A percentile compares a stretch with the other conserved stretches of the same genome.
phyloP scores from a whole-genome alignment of 768 basidiomycete species.

The Trichaptum fuscoviolaceum region DNA sequence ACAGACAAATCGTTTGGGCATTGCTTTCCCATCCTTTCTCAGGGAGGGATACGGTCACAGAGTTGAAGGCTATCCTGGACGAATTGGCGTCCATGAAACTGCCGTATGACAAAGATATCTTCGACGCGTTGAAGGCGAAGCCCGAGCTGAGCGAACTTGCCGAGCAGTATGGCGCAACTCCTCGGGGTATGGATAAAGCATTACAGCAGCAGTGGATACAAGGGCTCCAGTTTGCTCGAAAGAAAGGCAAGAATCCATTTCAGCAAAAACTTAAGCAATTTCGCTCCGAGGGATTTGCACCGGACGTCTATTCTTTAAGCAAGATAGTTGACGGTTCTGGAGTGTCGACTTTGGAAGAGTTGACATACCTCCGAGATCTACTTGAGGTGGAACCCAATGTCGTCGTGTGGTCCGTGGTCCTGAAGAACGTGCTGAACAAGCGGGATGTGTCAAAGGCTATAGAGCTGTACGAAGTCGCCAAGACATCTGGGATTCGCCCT shows the following conservation, averaged over 20 bases:
- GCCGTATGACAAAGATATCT: not conserved
- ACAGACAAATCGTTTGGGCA: not conserved
- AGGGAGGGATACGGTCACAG: not conserved
- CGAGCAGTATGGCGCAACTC: not conserved
- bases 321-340: conserved; percentile 38
- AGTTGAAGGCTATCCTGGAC: not conserved
- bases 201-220: not conserved
- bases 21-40: not conserved
- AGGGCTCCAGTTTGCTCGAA: not conserved
- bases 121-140: not conserved
- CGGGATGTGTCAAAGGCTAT: conserved; percentile 38
- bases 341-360: conserved; percentile 30
- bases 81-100: not conserved
- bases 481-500: conserved; percentile 37
- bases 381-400: conserved; percentile 36
- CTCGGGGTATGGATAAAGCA: not conserved
- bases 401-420: conserved; percentile 49
- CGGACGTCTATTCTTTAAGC: conserved; percentile 28
- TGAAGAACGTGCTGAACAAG: conserved; percentile 42
- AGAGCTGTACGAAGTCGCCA: conserved; percentile 44
- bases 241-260: conserved; percentile 1
- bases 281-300: conserved; percentile 25
- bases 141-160: not conserved
- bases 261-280: not conserved
- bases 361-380: conserved; percentile 36